A percentile compares a stretch with the other conserved stretches of the same genome.
Evolutionary conservation across 2,329 filamentous ascomycete genomes (phyloP).

Genomic region (Trichoderma harzianum): DNA sequence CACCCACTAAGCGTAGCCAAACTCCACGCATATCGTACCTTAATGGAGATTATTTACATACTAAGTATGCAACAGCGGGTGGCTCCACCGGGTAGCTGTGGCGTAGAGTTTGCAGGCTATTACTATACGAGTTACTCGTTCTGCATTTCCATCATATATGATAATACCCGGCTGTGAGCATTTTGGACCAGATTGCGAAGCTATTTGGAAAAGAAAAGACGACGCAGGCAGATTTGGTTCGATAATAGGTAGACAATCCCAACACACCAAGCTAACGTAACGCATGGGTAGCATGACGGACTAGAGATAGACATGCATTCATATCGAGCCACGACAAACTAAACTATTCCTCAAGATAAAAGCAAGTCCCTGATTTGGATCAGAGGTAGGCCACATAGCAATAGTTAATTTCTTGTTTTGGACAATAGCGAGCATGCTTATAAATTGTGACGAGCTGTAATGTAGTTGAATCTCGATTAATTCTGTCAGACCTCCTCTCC

Average conservation of each 20-base stretch:
- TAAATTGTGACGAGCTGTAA: no score
- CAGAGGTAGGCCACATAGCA: no score
- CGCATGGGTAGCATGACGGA: no score
- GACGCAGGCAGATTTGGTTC: background rate
- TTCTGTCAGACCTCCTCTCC: no score
- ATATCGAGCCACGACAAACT: no score
- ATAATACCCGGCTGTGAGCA: background rate
- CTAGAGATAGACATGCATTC: no score
- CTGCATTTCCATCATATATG: background rate
- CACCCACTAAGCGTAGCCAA: background rate
- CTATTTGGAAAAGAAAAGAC: background rate
- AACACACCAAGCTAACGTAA: background rate
- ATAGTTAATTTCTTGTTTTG: no score
- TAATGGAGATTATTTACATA: background rate
- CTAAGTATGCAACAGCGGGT: background rate
- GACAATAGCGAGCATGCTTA: no score
- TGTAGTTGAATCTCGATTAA: no score
- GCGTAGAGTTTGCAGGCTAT: background rate
- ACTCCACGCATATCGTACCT: background rate
- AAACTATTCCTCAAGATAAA: no score
- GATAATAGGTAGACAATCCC: background rate
- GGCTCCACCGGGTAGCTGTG: background rate
- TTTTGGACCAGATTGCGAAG: background rate
- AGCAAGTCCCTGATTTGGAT: no score
- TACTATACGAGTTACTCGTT: background rate